Base-by-base conservation (phyloP, 768 basidiomycete genomes). In the Glaciozyma martinii region DNA sequence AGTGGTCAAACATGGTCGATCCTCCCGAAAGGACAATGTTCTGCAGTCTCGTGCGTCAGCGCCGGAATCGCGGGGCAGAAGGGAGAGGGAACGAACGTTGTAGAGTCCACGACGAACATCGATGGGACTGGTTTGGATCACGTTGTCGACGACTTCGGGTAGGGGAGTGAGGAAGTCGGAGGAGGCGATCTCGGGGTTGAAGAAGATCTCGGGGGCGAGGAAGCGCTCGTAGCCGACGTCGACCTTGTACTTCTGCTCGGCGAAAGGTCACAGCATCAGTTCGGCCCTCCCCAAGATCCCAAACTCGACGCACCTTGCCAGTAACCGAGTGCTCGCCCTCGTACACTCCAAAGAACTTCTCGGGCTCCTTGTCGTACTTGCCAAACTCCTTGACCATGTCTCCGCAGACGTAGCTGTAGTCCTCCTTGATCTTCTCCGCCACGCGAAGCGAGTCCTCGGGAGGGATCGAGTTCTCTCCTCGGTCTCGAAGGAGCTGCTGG, bases 181-280 rank as follows among this genome's bases (percentile, higher is more conserved):
- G 0, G 92, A 95, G 77, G 88, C 89, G 71, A 99, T 97, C 77
- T 99, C 94, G 19, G 95, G 95, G 79, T 98, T 98, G 83, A 97
- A 98, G 80, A 98, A 98, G 73, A 98, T 95, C 77, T 98, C 95
- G 8, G 95, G 93, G 8, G 94, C 95, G 59, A 98, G 85, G 83
- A 99, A 99, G 30, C 95, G 90, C 77, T 98, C 95, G 78, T 97
- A 98, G 25, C 95, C 95, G 63, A 99, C 85, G 73, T 99, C 94
- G 56, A 98, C 80, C 25, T 82, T 77, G 79, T 99, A 97, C 88
- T 91, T 89, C 92, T 93, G 74, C 62, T 21, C 9, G 25, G n/a
- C 27, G 10, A 40, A 32, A 43, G 32, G 29, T 40, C 10, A n/a
- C n/a, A n/a, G n/a, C n/a, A n/a, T 71, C 43, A 66, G 66, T 54